A percentile compares a stretch with the other conserved stretches of the same genome.
phyloP scores from a whole-genome alignment of 2,329 filamentous ascomycete genomes.

The Microdochium nivale region DNA sequence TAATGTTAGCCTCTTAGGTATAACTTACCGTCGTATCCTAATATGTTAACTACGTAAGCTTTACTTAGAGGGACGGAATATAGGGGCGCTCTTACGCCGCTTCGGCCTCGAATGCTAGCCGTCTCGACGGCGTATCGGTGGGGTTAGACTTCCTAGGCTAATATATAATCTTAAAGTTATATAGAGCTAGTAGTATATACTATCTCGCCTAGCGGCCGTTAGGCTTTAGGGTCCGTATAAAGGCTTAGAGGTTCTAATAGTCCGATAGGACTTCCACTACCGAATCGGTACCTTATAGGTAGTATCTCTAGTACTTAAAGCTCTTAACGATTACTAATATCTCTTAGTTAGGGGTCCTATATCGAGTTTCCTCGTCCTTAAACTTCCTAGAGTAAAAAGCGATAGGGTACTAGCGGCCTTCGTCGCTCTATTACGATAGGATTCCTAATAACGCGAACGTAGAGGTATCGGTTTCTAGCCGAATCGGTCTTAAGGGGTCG shows the following conservation, averaged over 20 bases:
- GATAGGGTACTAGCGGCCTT: background rate
- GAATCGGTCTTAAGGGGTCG: background rate
- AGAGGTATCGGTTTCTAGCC: background rate
- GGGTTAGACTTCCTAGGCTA: background rate
- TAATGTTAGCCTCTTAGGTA: background rate
- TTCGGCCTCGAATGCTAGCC: background rate
- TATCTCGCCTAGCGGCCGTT: slow-evolving; percentile 9
- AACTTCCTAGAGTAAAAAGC: slow-evolving; percentile 4
- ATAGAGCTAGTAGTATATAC: background rate
- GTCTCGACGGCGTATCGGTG: background rate
- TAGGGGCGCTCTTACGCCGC: background rate
- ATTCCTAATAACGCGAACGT: slow-evolving; percentile 1
- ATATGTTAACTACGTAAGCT: background rate
- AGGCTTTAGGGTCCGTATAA: slow-evolving; percentile 13
- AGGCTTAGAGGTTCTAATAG: slow-evolving; percentile 16
- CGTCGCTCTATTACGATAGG: background rate
- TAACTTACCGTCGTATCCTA: background rate
- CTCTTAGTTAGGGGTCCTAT: slow-evolving; percentile 25
- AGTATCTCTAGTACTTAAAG: slow-evolving; percentile 12
- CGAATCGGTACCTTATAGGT: slow-evolving; percentile 8
- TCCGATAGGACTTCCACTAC: slow-evolving; percentile 4
- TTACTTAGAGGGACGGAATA: background rate
- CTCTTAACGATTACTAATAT: slow-evolving; percentile 20
- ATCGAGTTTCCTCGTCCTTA: slow-evolving; percentile 12
- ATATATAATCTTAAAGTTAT: background rate